phyloP scores from a whole-genome alignment of 2,329 filamentous ascomycete genomes.

The Aspergillus transmontanensis region DNA sequence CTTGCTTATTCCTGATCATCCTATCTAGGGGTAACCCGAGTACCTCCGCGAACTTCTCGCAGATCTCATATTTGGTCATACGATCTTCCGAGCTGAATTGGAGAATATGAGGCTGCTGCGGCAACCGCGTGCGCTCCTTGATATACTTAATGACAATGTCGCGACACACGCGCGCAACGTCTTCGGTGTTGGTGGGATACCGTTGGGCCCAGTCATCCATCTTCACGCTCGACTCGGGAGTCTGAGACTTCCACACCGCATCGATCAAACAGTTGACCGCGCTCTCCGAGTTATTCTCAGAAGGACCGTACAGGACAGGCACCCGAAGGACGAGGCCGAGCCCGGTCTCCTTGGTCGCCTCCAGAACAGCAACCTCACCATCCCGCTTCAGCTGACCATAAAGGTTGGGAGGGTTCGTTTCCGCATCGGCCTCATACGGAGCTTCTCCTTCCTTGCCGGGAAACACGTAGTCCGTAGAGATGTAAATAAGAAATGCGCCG shows the following conservation, averaged over 20 bases:
- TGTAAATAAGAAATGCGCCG: slow-evolving; percentile 57
- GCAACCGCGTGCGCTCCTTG: slow-evolving; percentile 49
- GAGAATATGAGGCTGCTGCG: slow-evolving; percentile 67
- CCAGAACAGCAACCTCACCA: slow-evolving; percentile 71
- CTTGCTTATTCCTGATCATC: slow-evolving; percentile 67
- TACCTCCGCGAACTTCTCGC: slow-evolving; percentile 74
- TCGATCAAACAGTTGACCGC: slow-evolving; percentile 83
- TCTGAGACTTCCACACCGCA: slow-evolving; percentile 72
- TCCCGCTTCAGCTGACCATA: slow-evolving; percentile 76
- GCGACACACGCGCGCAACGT: slow-evolving; percentile 76
- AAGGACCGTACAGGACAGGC: slow-evolving; percentile 81
- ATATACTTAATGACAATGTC: slow-evolving; percentile 74
- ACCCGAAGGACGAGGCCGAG: slow-evolving; percentile 74
- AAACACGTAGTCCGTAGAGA: slow-evolving; percentile 77
- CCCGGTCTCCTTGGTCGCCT: slow-evolving; percentile 56
- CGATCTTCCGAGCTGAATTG: slow-evolving; percentile 87
- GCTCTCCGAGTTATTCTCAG: slow-evolving; percentile 71
- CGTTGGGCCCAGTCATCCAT: slow-evolving; percentile 87
- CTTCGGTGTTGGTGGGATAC: slow-evolving; percentile 87
- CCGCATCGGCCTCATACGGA: slow-evolving; percentile 70
- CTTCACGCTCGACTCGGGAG: slow-evolving; percentile 61
- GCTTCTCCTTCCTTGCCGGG: slow-evolving; percentile 78
- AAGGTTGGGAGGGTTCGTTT: slow-evolving; percentile 72
- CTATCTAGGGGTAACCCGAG: slow-evolving; percentile 71
- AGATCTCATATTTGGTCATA: slow-evolving; percentile 90